phyloP scores from a whole-genome alignment of 176 grass and related monocot species.

The Eragrostis nindensis region DNA sequence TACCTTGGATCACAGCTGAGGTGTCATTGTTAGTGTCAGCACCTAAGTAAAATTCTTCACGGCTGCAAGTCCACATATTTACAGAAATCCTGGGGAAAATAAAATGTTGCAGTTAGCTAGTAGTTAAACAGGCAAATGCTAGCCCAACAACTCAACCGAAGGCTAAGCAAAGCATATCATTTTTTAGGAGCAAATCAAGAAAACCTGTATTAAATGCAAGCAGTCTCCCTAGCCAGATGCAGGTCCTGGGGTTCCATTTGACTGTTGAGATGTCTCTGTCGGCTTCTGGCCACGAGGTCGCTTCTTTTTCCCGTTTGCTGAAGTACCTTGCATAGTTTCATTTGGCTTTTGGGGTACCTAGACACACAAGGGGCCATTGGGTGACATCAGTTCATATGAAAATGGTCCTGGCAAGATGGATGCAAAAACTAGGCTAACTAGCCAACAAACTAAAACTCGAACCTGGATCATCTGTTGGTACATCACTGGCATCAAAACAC shows the following conservation, averaged over 20 bases:
- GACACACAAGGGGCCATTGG: conserved; percentile 23
- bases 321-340: conserved; percentile 49
- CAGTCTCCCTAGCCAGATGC: conserved; percentile 48
- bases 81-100: conserved; percentile 17
- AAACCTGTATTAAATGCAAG: conserved; percentile 21
- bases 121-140: not conserved
- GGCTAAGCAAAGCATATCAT: not conserved
- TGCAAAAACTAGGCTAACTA: conserved; percentile 7
- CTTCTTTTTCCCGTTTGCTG: conserved; percentile 66
- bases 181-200: not conserved
- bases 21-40: not conserved
- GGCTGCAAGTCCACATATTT: conserved; percentile 33
- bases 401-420: conserved; percentile 22
- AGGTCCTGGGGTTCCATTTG: conserved; percentile 57
- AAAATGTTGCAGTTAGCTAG: not conserved
- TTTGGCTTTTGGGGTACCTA: conserved; percentile 77
- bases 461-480: conserved; percentile 95
- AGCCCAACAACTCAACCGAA: not conserved
- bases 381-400: conserved; percentile 3
- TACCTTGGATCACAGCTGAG: conserved; percentile 1
- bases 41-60: not conserved
- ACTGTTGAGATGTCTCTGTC: conserved; percentile 53
- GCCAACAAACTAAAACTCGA: conserved; percentile 39
- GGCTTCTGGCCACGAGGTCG: conserved; percentile 67
- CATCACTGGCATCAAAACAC: conserved; percentile 82